These are phyloP conservation scores for Thelonectria discophora DNA, from an alignment of 2,329 filamentous ascomycete species.

Conservation along the genomic window DNA sequence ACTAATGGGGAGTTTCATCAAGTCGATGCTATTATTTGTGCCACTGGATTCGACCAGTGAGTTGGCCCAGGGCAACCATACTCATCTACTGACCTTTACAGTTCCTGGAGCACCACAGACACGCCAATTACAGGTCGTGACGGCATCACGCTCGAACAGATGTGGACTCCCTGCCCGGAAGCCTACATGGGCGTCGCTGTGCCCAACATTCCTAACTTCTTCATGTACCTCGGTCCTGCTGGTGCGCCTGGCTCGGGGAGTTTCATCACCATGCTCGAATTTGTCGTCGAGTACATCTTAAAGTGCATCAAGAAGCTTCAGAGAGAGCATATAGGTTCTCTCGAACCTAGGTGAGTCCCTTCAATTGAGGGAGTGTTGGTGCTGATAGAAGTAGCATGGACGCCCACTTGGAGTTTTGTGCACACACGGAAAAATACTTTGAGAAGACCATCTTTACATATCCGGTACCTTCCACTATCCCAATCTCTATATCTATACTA, in stretches of 20 bases:
- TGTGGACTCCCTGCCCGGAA: constrained; percentile 12
- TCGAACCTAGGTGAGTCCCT: not conserved
- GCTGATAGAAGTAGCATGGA: not conserved
- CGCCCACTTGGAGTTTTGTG: not conserved
- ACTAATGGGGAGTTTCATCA: not conserved
- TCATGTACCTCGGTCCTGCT: constrained; percentile 19
- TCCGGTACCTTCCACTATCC: not conserved
- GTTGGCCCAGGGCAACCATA: not conserved
- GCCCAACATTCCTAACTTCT: constrained; percentile 19
- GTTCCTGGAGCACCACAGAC: constrained; percentile 5
- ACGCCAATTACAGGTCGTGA: constrained; percentile 9
- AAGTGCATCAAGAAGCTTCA: constrained; percentile 16
- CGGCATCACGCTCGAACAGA: constrained; percentile 1
- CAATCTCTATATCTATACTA: not conserved
- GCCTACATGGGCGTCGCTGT: constrained; percentile 13
- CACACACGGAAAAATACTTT: not conserved
- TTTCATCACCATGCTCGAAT: constrained; percentile 15
- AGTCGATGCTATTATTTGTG: constrained; percentile 11
- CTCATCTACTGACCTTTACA: not conserved
- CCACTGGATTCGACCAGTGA: constrained; percentile 13
- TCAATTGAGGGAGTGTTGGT: not conserved
- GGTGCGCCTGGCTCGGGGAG: constrained; percentile 7
- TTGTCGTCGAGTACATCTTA: constrained; percentile 11
- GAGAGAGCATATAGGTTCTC: constrained; percentile 1
- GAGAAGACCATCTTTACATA: constrained; percentile 1